Percentiles rank a stretch among this genome's conserved stretches.
Evolutionary conservation across 257 asterid genomes (phyloP).

Genomic region (Plectranthus barbatus): DNA sequence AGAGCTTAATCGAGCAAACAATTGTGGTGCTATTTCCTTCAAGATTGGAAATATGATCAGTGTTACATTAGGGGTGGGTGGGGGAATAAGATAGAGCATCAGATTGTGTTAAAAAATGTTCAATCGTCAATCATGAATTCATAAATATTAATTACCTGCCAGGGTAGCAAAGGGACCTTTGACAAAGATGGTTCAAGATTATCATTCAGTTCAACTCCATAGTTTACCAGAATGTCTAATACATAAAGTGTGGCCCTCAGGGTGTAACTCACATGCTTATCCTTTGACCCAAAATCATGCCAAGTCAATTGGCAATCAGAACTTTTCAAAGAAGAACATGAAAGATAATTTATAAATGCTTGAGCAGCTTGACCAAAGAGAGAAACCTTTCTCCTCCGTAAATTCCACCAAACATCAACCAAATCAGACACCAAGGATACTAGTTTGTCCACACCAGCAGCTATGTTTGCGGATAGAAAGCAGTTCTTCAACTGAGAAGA

Average conservation of each 20-base stretch:
- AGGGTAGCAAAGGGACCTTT: conserved; percentile 82
- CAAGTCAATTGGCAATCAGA: conserved; percentile 58
- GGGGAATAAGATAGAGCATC: not conserved
- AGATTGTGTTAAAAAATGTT: conserved; percentile 20
- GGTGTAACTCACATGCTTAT: conserved; percentile 57
- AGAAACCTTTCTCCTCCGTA: conserved; percentile 76
- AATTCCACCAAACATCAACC: conserved; percentile 75
- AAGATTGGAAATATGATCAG: conserved; percentile 32
- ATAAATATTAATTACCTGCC: conserved; percentile 68
- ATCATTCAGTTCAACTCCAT: conserved; percentile 80
- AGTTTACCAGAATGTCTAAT: conserved; percentile 78
- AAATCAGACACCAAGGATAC: conserved; percentile 44
- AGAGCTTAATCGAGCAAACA: conserved; percentile 89
- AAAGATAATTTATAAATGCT: conserved; percentile 77
- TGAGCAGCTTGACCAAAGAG: conserved; percentile 93
- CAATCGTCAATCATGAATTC: conserved; percentile 14
- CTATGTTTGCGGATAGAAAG: conserved; percentile 33
- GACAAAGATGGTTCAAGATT: conserved; percentile 76
- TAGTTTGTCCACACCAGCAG: conserved; percentile 38
- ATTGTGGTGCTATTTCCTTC: conserved; percentile 94
- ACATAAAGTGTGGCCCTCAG: conserved; percentile 80
- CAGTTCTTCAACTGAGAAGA: conserved; percentile 63
- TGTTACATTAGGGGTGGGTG: not conserved
- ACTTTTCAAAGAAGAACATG: conserved; percentile 58
- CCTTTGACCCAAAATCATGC: conserved; percentile 39